Conservation (phyloP, 2,329 filamentous ascomycete species). For the Gaeumannomyces tritici region DNA sequence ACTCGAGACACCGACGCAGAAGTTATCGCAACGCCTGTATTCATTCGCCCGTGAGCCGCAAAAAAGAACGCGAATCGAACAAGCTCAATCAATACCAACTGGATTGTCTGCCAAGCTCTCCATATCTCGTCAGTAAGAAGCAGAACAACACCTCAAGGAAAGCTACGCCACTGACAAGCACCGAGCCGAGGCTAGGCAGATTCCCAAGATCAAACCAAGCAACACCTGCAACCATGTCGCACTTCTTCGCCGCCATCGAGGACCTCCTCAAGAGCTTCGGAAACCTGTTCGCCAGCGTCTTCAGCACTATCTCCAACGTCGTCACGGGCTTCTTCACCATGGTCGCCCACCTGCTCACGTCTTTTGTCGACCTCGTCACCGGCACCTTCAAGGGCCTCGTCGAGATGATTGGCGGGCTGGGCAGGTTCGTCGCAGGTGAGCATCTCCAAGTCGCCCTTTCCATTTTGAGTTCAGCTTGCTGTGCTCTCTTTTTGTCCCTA, state of each 20-base stretch:
- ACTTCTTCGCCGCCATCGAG: conserved; percentile 22
- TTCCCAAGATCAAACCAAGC: neutral
- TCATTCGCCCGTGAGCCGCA: too few species aligned
- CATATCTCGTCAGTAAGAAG: too few species aligned
- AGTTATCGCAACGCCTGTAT: too few species aligned
- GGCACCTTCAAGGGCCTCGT: conserved; percentile 25
- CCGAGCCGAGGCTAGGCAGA: neutral
- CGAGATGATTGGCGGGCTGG: conserved; percentile 26
- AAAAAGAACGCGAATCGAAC: too few species aligned
- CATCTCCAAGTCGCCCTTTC: neutral
- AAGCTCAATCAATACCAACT: too few species aligned
- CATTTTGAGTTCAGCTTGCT: neutral
- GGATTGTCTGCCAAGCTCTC: too few species aligned
- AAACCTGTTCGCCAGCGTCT: conserved; percentile 28
- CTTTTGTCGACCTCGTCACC: conserved; percentile 23
- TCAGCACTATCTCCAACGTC: conserved; percentile 22
- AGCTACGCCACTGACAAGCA: neutral
- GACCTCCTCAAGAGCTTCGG: conserved; percentile 30
- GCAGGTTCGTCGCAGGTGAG: conserved; percentile 25
- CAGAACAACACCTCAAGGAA: neutral
- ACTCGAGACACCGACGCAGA: too few species aligned
- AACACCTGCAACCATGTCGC: conserved; percentile 9
- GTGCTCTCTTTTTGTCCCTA: neutral
- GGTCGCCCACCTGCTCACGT: conserved; percentile 24
- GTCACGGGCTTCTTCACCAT: conserved; percentile 22